These are phyloP conservation scores for Amphicarpaea edgeworthii DNA, from an alignment of 306 rosid species.

Conservation along the genomic window DNA sequence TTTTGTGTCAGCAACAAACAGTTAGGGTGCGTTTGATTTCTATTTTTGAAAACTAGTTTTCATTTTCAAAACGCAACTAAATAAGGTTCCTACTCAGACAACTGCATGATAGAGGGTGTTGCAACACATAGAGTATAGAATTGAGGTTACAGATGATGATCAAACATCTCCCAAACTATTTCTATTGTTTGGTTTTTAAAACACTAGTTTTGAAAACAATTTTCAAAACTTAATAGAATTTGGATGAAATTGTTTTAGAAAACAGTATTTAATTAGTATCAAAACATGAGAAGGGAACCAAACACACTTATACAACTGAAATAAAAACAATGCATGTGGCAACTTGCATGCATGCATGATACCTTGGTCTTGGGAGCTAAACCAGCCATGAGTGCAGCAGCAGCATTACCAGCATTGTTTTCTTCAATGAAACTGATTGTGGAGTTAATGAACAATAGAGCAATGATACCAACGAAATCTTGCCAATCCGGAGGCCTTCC, in stretches of 20 bases:
- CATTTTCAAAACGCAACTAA: background rate
- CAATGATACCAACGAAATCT: conserved; percentile 88
- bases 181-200: background rate
- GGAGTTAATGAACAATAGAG: conserved; percentile 82
- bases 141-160: background rate
- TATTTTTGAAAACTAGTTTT: background rate
- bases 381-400: conserved; percentile 99
- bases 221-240: background rate
- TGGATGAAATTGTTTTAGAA: background rate
- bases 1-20: conserved; percentile 38
- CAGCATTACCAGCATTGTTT: conserved; percentile 98
- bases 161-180: background rate
- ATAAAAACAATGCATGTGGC: conserved; percentile 17
- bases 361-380: conserved; percentile 99
- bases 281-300: background rate
- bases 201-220: background rate
- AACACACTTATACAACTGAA: background rate
- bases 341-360: background rate
- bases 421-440: conserved; percentile 97
- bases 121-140: too few relatives aligned
- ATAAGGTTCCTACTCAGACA: background rate
- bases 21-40: background rate
- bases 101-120: too few relatives aligned
- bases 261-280: background rate
- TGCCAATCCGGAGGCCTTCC: conserved; percentile 98